Evolutionary conservation across 352 stramenopile species (phyloP), one percentile per base, ranked within the genome.

Genomic region (Aphanomyces stellatus): DNA sequence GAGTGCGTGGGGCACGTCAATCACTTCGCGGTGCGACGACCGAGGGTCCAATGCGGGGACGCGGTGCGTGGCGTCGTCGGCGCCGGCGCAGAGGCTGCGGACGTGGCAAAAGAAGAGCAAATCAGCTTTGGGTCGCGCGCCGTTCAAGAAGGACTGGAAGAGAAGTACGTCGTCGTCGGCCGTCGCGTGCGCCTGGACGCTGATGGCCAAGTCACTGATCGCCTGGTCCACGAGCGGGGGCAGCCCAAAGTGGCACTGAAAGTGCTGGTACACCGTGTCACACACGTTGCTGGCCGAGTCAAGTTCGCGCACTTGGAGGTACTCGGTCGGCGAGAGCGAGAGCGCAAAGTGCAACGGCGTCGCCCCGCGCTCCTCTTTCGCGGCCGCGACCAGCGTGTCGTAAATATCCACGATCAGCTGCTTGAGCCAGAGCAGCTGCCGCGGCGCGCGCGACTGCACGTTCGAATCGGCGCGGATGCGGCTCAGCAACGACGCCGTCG

Each of bases 161-260:
- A 73, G 73, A 33, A 80, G 72, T 0, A 92, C 74, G 46, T 92
- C 83, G 1, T 76, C 51, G 41, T 90, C 81, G 2, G 86, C 49
- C 0, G 28, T 41, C 17, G 70, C 57, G 30, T 89, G 88, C 22
- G 63, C 53, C 2, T 76, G 71, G n/a, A 87, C 48, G 27, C 62
- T 71, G 0, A 62, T 61, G 2, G 65, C 5, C 15, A 89, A 37
- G 30, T 72, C 77, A 1, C 53, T 46, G 33, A 83, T 61, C 3
- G 80, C 74, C 4, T 69, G 67, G n/a, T 87, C 76, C 3, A 88
- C 76, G n/a, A 92, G 65, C 8, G 75, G 71, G 25, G 66, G 72
- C 5, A 92, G 71, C 0, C 83, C 83, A 4, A 84, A 63, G 24
- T 86, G 75, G 66, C 77, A 88, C 8, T 78, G 77, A 31, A 87